phyloP scores from a whole-genome alignment of 2,329 filamentous ascomycete genomes.

The Claviceps pazoutovae region DNA sequence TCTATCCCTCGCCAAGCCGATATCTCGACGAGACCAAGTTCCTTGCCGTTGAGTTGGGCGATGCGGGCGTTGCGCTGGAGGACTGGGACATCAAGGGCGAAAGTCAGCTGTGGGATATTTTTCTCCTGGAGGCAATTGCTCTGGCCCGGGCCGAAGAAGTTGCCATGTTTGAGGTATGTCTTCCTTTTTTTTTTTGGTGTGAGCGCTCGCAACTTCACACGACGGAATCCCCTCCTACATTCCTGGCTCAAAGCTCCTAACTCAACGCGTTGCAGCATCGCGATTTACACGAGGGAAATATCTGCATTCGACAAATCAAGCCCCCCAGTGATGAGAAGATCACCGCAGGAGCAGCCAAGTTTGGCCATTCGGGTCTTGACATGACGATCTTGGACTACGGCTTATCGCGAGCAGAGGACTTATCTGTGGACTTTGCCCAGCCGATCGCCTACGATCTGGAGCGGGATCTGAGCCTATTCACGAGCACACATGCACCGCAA shows the following conservation, averaged over 20 bases:
- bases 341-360: conserved; percentile 22
- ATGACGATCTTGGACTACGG: conserved; percentile 54
- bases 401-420: conserved; percentile 42
- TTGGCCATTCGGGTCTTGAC: conserved; percentile 47
- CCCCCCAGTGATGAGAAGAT: conserved; percentile 18
- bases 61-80: conserved; percentile 46
- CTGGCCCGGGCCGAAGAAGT: conserved; percentile 44
- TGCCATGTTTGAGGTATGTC: conserved; percentile 43
- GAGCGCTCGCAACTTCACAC: background rate
- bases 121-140: conserved; percentile 45
- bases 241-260: conserved; percentile 4
- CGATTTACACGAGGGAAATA: conserved; percentile 51
- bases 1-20: conserved; percentile 46
- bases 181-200: background rate
- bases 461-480: conserved; percentile 44
- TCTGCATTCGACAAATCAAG: conserved; percentile 38
- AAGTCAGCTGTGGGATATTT: conserved; percentile 48
- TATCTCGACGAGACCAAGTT: conserved; percentile 46
- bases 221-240: too few relatives aligned
- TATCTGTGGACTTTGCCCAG: conserved; percentile 19
- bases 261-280: conserved; percentile 33
- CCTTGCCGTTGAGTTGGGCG: conserved; percentile 47
- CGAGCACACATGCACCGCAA: conserved; percentile 44
- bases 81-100: conserved; percentile 36
- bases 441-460: conserved; percentile 45